These are phyloP conservation scores for Colletotrichum noveboracense DNA, from an alignment of 2,329 filamentous ascomycete genomes.

Conservation along the genomic window DNA sequence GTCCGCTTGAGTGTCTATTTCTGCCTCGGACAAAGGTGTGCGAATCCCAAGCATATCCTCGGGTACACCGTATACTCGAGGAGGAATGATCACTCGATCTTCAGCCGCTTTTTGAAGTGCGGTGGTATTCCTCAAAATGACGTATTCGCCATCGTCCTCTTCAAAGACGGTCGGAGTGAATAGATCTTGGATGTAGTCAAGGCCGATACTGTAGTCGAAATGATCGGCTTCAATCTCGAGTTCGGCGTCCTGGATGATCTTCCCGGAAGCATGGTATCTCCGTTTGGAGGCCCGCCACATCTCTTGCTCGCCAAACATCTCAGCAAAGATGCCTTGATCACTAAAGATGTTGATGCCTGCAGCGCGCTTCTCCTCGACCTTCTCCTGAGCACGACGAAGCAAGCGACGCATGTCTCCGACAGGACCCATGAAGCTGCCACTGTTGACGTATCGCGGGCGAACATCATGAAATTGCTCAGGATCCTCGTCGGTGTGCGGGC, in stretches of 20 bases:
- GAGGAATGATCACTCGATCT: constrained; percentile 25
- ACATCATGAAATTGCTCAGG: constrained; percentile 16
- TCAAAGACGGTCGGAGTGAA: constrained; percentile 34
- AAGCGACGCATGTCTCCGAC: constrained; percentile 30
- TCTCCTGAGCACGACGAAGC: constrained; percentile 25
- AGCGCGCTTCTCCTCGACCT: constrained; percentile 26
- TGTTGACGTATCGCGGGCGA: constrained; percentile 34
- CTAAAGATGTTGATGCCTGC: constrained; percentile 24
- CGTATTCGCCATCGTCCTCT: constrained; percentile 29
- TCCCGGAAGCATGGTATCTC: neutral
- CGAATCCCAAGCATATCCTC: constrained; percentile 21
- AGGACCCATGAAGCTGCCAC: constrained; percentile 33
- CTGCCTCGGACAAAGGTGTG: neutral
- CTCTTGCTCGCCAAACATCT: constrained; percentile 34
- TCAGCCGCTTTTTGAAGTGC: constrained; percentile 23
- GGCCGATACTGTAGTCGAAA: constrained; percentile 31
- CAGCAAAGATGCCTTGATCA: constrained; percentile 36
- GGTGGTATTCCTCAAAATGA: constrained; percentile 22
- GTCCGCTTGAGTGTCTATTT: neutral
- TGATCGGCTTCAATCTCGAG: neutral
- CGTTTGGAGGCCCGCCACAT: constrained; percentile 13
- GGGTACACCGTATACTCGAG: constrained; percentile 26
- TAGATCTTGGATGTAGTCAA: constrained; percentile 33
- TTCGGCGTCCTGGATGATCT: neutral
- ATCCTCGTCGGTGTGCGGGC: constrained; percentile 24